Evolutionary conservation across 139 green algal species (phyloP), one percentile per base, ranked within the genome.

Genomic region (Nannochloris sp.): DNA sequence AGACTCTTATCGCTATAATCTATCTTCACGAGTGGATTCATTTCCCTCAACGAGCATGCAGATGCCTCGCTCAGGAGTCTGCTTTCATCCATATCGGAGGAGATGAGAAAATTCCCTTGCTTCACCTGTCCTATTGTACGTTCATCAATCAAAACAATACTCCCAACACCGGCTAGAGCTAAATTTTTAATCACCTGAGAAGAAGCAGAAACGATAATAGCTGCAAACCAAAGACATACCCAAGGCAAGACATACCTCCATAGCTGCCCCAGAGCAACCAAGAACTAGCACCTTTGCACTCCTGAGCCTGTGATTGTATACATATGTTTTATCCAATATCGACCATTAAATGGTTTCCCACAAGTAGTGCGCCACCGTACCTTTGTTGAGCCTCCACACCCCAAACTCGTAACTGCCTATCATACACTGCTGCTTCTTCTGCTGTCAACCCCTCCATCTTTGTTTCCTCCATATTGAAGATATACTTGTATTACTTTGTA

Each of bases 131-230:
- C 57, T 40, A 46, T 60, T 16, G 82, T 72, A 0, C 71, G 75
- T 65, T 86, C 74, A 28, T 92, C 85, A 23, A 80, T 33, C 0
- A 95, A 57, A 0, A 67, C 74, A 14, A 96, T 66, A 0, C 65
- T 73, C 0, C 89, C 89, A 4, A 96, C 76, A 13, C 89, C 89
- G 13, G 89, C 89, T 31, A 96, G 74, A 23, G 86, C 85, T 9
- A 96, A 72, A 70, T 96, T 96, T 69, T 96, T 96, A 23, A 85
- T 89, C 2, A 91, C 72, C 89, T 96, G 78, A 17, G 40, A 30
- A 25, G 48, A 58, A 20, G 48, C 26, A 29, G n/a, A 46, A 30
- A 12, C 33, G 33, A 11, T 40, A 4, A 40, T 11, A 11, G 56
- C 23, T 43, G 25, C 8, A 28, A 28, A 57, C 0, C 8, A 46